Evolutionary conservation across 108 stramenopile species (phyloP).

Genomic region (Cyclotella cryptica): DNA sequence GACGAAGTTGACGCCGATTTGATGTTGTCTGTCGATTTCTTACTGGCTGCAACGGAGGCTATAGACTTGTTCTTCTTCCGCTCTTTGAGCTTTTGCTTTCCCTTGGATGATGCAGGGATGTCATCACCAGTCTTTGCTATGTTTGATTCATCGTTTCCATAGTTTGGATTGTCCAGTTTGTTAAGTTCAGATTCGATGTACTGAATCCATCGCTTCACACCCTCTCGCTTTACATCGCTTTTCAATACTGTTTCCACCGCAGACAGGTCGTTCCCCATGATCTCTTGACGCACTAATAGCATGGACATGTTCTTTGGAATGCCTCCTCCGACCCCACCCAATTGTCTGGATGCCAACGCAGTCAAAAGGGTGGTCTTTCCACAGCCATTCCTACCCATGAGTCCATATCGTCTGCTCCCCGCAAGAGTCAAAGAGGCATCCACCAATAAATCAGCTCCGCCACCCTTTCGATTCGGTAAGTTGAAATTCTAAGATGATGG

Average conservation of each 20-base stretch:
- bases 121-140: neutral
- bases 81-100: slow-evolving; percentile 56
- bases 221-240: slow-evolving; percentile 73
- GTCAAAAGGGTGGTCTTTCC: slow-evolving; percentile 82
- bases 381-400: slow-evolving; percentile 86
- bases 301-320: slow-evolving; percentile 73
- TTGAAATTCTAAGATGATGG: slow-evolving; percentile 45
- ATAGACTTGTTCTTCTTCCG: slow-evolving; percentile 45
- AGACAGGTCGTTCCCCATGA: slow-evolving; percentile 68
- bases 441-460: slow-evolving; percentile 69
- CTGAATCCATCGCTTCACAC: slow-evolving; percentile 66
- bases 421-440: slow-evolving; percentile 76
- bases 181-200: slow-evolving; percentile 59
- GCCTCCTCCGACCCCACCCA: slow-evolving; percentile 36
- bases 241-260: slow-evolving; percentile 76
- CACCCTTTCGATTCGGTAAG: slow-evolving; percentile 60
- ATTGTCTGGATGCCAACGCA: slow-evolving; percentile 42
- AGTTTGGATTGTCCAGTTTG: slow-evolving; percentile 55
- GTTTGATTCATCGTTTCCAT: slow-evolving; percentile 10
- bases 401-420: slow-evolving; percentile 63
- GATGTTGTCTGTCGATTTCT: slow-evolving; percentile 16
- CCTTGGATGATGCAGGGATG: slow-evolving; percentile 24
- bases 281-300: slow-evolving; percentile 77
- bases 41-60: slow-evolving; percentile 21
- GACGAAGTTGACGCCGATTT: slow-evolving; percentile 4